phyloP scores from a whole-genome alignment of 192 early-diverging fungal species.

The Backusella australiensis region DNA sequence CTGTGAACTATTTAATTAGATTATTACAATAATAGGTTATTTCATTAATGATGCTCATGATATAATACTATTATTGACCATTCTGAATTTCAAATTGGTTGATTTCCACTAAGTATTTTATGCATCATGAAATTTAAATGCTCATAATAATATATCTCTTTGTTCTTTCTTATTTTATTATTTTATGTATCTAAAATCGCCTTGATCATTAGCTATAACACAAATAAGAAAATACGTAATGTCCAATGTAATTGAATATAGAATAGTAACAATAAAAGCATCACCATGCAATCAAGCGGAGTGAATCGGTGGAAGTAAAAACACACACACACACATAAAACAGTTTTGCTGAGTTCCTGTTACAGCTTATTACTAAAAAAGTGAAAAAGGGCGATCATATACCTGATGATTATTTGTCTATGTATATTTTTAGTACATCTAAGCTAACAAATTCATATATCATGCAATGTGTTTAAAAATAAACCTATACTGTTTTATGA shows the following conservation, averaged over 20 bases:
- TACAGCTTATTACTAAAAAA: neutral
- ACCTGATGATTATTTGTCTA: neutral
- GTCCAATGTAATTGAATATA: no score
- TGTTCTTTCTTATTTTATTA: neutral
- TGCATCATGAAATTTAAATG: neutral
- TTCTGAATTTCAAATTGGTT: neutral
- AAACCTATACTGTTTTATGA: neutral
- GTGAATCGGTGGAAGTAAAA: neutral
- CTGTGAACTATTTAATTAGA: neutral
- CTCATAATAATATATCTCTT: neutral
- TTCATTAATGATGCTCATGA: neutral
- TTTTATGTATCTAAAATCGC: neutral
- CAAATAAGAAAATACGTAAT: neutral
- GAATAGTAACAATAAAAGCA: no score
- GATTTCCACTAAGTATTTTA: neutral
- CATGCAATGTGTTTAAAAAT: neutral
- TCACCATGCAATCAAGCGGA: no score
- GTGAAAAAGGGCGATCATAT: neutral
- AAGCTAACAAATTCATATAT: neutral
- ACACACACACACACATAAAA: neutral
- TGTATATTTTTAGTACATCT: constrained; percentile 2
- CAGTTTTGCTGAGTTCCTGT: neutral
- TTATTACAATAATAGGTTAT: neutral
- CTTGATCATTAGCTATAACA: neutral
- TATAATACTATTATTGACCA: neutral